Evolutionary conservation across 805 yeast genomes (phyloP), one percentile per base, ranked within the genome.

Genomic region (Martiniozyma abietophila): DNA sequence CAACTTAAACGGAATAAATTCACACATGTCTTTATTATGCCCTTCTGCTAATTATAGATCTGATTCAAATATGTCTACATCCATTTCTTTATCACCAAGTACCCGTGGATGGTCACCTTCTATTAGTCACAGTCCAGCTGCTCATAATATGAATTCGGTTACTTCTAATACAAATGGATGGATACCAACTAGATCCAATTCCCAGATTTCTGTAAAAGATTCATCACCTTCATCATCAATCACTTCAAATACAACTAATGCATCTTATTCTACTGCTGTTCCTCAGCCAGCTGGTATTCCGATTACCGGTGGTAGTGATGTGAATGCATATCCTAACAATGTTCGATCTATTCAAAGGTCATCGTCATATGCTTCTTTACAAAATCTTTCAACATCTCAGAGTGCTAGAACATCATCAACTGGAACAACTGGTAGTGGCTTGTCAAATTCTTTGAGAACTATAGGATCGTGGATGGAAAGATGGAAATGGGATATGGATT

Each of bases 321-420:
- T 40, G 3, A 42, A 27, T 17, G 12, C 18, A 18, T 8, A 11
- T 18, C 16, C 18, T 7, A 28, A 19, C 12, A 8, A 9, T 4
- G 42, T 42, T 12, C 46, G 56, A 7, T 41, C 39, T 10, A 21
- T 54, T 2, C 47, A 47, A 8, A 39, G 55, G 14, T 45, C 56
- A 8, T 51, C 60, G 2, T 54, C 62, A 4, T 56, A 57, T 28
- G 54, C 56, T 2, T 59, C 64, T 7, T 43, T 58, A 17, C 62
- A 57, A 39, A 49, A 48, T 35, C 34, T 59, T 23, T 59, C 62
- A 10, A 46, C 60, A 11, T 63, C 71, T 9, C 54, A 65, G 27
- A 58, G 65, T 6, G 44, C 36, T 2, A 31, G 14, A 14, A 21
- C 36, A 18, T 28, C 41, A n/a, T 24, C 34, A 7, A 33, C 21